Evolutionary conservation across 345 rosid genomes (phyloP), one percentile per base, ranked within the genome.

Genomic region (Heritiera fomes): DNA sequence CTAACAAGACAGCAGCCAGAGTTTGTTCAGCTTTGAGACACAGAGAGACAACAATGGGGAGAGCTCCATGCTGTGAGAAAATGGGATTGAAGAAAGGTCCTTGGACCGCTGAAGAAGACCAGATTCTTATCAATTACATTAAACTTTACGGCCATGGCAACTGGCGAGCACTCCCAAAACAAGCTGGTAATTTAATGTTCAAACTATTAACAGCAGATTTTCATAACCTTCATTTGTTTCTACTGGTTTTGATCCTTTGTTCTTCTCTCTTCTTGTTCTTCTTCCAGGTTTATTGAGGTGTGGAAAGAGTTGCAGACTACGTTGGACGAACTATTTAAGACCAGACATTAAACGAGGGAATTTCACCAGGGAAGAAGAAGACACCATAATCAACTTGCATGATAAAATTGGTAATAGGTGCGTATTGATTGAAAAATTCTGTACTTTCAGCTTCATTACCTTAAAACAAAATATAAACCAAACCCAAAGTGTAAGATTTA

Each of bases 271-370:
- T 38, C 38, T 13, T 50, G 18, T 15, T 53, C 7, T 61, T 47
- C 45, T 32, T 20, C 13, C 84, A 93, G 97, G 97, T 47, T 83
- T 93, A 74, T 80, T 88, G 55, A 90, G 97, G 79, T 93, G 95
- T 61, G 97, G 97, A 1, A 93, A 93, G 87, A 93, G 97, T 80
- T 93, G 97, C 84, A 88, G 97, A 66, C 88, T 93, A 30, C 85
- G 97, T 5, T 93, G 97, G 97, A 87, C 81, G 40, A 93, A 93
- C 75, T 93, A 93, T 80, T 70, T 93, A 38, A 86, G 95, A 77
- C 97, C 97, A 7, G 95, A 93, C 62, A 91, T 93, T 32, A 93
- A 93, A 84, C 81, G 95, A 77, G 97, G 95, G 45, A 93, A 93
- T 77, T 93, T 93, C 76, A 89, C 83, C 75, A 78, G 79, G 47